phyloP scores from a whole-genome alignment of 495 filamentous ascomycete genomes.

The Penicillium antarcticum region DNA sequence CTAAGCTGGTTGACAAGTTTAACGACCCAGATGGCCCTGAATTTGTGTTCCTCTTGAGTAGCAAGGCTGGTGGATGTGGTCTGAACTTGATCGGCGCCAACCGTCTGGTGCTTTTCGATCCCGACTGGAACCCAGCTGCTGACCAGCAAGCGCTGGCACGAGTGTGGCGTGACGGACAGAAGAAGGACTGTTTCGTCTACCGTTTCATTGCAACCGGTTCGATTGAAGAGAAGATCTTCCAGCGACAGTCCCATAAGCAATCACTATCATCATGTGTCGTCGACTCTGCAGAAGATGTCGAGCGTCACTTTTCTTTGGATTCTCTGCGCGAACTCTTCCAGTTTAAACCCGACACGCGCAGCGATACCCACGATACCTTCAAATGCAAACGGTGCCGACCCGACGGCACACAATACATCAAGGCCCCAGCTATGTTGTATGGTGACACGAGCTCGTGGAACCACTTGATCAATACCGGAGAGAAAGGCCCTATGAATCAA shows the following conservation, averaged over 20 bases:
- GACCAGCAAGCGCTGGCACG: slow-evolving; percentile 97
- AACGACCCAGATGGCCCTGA: slow-evolving; percentile 90
- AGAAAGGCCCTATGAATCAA: slow-evolving; percentile 60
- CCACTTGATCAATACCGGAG: slow-evolving; percentile 80
- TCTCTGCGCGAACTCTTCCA: slow-evolving; percentile 89
- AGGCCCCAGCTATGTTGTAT: slow-evolving; percentile 91
- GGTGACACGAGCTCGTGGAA: slow-evolving; percentile 99
- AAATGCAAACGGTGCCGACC: slow-evolving; percentile 95
- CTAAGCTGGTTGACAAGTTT: slow-evolving; percentile 97
- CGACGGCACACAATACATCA: slow-evolving; percentile 80
- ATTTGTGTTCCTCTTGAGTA: slow-evolving; percentile 93
- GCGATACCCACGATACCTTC: slow-evolving; percentile 98
- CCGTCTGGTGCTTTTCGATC: slow-evolving; percentile 94
- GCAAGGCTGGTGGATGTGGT: slow-evolving; percentile 94
- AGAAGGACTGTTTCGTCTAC: slow-evolving; percentile 99
- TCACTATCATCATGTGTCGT: slow-evolving; percentile 96
- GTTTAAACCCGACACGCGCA: slow-evolving; percentile 76
- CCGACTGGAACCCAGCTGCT: slow-evolving; percentile 98
- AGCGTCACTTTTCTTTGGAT: slow-evolving; percentile 91
- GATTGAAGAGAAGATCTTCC: slow-evolving; percentile 99
- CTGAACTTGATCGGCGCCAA: slow-evolving; percentile 97
- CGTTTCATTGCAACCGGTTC: slow-evolving; percentile 97
- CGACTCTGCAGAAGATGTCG: slow-evolving; percentile 93
- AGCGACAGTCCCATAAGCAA: slow-evolving; percentile 97
- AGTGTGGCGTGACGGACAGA: slow-evolving; percentile 98